Percentiles rank a stretch among this genome's conserved stretches.
Evolutionary conservation across 331 rosid genomes (phyloP).

Genomic region (Phaseolus coccineus): DNA sequence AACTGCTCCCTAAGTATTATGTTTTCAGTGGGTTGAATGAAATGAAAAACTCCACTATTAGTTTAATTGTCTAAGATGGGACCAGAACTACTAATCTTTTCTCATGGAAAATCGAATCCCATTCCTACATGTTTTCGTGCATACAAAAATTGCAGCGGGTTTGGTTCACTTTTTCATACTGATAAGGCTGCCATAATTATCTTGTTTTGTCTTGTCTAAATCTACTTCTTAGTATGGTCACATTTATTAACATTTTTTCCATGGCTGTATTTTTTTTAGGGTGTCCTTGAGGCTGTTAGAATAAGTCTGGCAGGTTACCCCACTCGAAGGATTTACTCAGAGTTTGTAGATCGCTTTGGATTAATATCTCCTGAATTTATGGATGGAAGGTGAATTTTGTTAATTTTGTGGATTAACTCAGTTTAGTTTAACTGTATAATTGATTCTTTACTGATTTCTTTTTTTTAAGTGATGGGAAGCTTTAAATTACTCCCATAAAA

Average conservation of each 20-base stretch:
- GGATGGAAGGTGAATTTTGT: constrained; percentile 67
- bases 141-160: background rate
- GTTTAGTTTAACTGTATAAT: background rate
- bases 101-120: too few relatives aligned
- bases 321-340: constrained; percentile 76
- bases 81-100: too few relatives aligned
- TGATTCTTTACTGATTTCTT: background rate
- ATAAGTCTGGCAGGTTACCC: constrained; percentile 96
- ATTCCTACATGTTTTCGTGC: background rate
- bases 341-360: constrained; percentile 89
- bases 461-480: background rate
- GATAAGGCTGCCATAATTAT: background rate
- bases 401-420: background rate
- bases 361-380: constrained; percentile 67
- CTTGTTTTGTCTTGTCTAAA: constrained; percentile 10
- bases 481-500: constrained; percentile 2
- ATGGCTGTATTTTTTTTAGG: constrained; percentile 54
- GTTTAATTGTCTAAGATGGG: too few relatives aligned
- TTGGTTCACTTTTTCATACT: constrained; percentile 35
- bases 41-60: too few relatives aligned
- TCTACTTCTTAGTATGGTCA: constrained; percentile 12
- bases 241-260: background rate
- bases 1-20: too few relatives aligned
- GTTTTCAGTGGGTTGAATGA: too few relatives aligned
- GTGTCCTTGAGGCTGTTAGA: constrained; percentile 93